A percentile compares a stretch with the other conserved stretches of the same genome.
phyloP scores from a whole-genome alignment of 768 basidiomycete species.

The Tephrocybe sp. region DNA sequence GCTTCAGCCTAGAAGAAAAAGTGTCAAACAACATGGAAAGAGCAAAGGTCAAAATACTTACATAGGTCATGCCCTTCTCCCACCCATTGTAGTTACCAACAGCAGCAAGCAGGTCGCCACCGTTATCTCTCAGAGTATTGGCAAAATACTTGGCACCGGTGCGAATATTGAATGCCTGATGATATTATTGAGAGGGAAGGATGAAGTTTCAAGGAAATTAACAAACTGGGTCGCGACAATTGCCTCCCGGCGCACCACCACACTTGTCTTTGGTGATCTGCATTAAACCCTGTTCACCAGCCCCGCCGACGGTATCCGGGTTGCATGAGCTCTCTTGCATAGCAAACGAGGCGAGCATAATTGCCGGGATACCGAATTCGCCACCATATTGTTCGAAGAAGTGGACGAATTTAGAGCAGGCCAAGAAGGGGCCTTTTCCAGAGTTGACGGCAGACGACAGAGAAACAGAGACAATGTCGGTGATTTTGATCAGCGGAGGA shows the following conservation, averaged over 20 bases:
- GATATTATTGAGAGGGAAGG: background rate
- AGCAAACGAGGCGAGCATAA: conserved; percentile 82
- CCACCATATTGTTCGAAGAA: conserved; percentile 61
- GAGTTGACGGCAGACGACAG: conserved; percentile 49
- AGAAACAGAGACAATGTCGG: conserved; percentile 48
- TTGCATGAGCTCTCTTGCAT: conserved; percentile 86
- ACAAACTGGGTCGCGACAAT: conserved; percentile 48
- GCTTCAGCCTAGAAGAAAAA: conserved; percentile 42
- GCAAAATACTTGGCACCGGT: conserved; percentile 66
- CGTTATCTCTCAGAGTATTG: conserved; percentile 43
- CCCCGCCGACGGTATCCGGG: conserved; percentile 63
- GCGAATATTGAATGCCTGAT: conserved; percentile 68
- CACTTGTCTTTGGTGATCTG: conserved; percentile 84
- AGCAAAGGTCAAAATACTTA: conserved; percentile 24
- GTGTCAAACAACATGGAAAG: background rate
- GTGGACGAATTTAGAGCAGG: conserved; percentile 49
- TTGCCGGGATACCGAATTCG: conserved; percentile 58
- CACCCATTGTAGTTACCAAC: conserved; percentile 83
- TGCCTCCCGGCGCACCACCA: conserved; percentile 46
- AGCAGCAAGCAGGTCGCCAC: conserved; percentile 53
- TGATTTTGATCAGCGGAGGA: conserved; percentile 60
- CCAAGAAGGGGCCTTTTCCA: conserved; percentile 53
- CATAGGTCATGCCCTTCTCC: conserved; percentile 56
- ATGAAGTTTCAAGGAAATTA: conserved; percentile 1
- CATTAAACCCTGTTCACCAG: conserved; percentile 86